These are phyloP conservation scores for Termitomyces sp. DNA, from an alignment of 1,284 basidiomycete genomes.

Conservation along the genomic window DNA sequence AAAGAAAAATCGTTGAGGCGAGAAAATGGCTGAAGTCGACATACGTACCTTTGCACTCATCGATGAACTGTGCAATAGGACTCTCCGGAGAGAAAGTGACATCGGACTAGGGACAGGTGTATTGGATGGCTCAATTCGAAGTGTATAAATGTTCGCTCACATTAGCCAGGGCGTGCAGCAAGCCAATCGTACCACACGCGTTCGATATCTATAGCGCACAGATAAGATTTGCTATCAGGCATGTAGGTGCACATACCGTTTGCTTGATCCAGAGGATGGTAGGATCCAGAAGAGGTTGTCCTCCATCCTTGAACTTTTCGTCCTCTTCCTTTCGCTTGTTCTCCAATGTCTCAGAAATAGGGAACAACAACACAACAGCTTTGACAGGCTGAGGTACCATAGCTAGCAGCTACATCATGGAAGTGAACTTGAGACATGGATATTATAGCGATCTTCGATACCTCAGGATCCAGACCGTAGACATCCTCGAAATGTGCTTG, in stretches of 20 bases:
- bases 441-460: constrained; percentile 19
- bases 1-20: not conserved
- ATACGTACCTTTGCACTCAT: constrained; percentile 52
- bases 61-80: constrained; percentile 60
- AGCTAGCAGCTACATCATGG: constrained; percentile 50
- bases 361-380: constrained; percentile 82
- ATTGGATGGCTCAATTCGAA: not conserved
- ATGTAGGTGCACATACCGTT: constrained; percentile 41
- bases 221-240: not conserved
- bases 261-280: constrained; percentile 75
- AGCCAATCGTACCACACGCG: constrained; percentile 86
- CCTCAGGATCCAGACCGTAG: constrained; percentile 76
- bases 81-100: constrained; percentile 51
- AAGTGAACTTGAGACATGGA: not conserved
- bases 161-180: constrained; percentile 78
- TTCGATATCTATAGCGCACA: constrained; percentile 62
- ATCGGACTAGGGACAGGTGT: constrained; percentile 39
- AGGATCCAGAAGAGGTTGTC: constrained; percentile 51
- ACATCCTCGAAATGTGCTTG: constrained; percentile 72
- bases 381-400: constrained; percentile 70
- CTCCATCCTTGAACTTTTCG: constrained; percentile 38
- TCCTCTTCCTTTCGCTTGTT: constrained; percentile 55
- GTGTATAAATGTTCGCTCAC: constrained; percentile 33
- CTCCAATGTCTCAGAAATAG: constrained; percentile 52
- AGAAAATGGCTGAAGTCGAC: not conserved